These are phyloP conservation scores for Cokeromyces recurvatus DNA, from an alignment of 371 early-diverging fungal species.

Conservation along the genomic window DNA sequence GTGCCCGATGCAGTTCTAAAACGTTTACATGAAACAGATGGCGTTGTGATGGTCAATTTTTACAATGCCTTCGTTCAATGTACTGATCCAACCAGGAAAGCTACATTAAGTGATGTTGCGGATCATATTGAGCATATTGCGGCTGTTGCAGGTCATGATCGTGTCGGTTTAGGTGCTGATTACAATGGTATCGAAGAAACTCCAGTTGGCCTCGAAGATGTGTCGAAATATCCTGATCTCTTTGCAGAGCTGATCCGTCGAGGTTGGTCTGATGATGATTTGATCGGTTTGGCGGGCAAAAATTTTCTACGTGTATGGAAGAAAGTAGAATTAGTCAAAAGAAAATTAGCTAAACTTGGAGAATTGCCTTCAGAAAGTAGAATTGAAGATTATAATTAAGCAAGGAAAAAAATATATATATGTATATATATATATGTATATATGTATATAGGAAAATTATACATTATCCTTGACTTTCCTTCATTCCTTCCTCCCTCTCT, in stretches of 20 bases:
- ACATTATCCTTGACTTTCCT: too few species aligned
- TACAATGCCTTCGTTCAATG: conserved; percentile 49
- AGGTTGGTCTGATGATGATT: conserved; percentile 53
- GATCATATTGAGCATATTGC: conserved; percentile 60
- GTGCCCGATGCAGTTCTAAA: conserved; percentile 61
- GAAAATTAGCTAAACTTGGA: conserved; percentile 13
- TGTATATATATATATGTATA: too few species aligned
- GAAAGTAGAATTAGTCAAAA: conserved; percentile 42
- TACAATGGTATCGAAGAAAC: conserved; percentile 57
- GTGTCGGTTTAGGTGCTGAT: conserved; percentile 65
- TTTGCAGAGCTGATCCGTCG: conserved; percentile 57
- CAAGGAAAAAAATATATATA: too few species aligned
- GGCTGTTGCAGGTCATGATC: conserved; percentile 46
- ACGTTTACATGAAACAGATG: conserved; percentile 49
- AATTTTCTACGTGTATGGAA: conserved; percentile 51
- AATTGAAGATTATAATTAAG: not conserved
- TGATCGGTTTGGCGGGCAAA: conserved; percentile 51
- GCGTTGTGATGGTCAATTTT: conserved; percentile 66
- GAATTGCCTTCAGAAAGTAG: conserved; percentile 33
- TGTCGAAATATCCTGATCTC: conserved; percentile 58
- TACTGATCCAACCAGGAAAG: conserved; percentile 27
- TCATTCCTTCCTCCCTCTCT: too few species aligned
- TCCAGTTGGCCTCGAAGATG: conserved; percentile 60
- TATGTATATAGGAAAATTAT: too few species aligned
- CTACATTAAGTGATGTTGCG: conserved; percentile 50